Evolutionary conservation across 2,329 filamentous ascomycete genomes (phyloP), one percentile per base, ranked within the genome.

Genomic region (Tympanopsis confertula): DNA sequence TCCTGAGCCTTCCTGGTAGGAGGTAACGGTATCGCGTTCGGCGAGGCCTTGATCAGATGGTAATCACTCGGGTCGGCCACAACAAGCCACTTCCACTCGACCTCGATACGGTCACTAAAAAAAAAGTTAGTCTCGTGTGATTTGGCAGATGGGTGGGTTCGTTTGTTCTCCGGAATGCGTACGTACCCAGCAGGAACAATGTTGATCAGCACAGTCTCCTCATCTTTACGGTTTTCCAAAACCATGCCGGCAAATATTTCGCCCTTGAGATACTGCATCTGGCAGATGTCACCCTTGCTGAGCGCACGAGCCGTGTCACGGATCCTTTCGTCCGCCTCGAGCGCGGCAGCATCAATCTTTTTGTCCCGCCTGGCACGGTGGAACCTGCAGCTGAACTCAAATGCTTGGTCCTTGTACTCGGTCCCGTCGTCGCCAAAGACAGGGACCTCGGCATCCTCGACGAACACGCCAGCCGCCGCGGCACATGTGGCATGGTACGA

Each of bases 401-500:
- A 89, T 1, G 83, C 87, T 50, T 87, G 84, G 48, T 94, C 82
- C 47, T 85, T 89, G 57, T 95, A 95, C 55, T 95, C 87, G 1
- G 79, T 86, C 4, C 87, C 87, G 52, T 95, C 87, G 48, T 94
- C 86, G 37, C 82, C 85, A 55, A 88, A 89, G 2, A 93, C 83
- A 0, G 86, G 84, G 20, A 94, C 78, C 26, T 86, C 77, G 20
- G 85, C 85, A 48, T 86, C 77, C 54, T 98, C 89, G 36, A 95
- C 79, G 53, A 94, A 84, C 2, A 95, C 87, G 40, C 91, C 91
- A 24, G 88, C 89, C 17, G 89, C 80, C 5, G 87, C 82, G 2
- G 91, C 91, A 55, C 91, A 98, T 2, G 88, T 96, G 13, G 89
- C 85, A 55, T 98, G 91, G 59, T 95, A 98, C 5, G 89, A 82